A percentile compares a stretch with the other conserved stretches of the same genome.
These are phyloP conservation scores for Besnoitia besnoiti DNA, from an alignment of 169 alveolate genomes.

Conservation along the genomic window DNA sequence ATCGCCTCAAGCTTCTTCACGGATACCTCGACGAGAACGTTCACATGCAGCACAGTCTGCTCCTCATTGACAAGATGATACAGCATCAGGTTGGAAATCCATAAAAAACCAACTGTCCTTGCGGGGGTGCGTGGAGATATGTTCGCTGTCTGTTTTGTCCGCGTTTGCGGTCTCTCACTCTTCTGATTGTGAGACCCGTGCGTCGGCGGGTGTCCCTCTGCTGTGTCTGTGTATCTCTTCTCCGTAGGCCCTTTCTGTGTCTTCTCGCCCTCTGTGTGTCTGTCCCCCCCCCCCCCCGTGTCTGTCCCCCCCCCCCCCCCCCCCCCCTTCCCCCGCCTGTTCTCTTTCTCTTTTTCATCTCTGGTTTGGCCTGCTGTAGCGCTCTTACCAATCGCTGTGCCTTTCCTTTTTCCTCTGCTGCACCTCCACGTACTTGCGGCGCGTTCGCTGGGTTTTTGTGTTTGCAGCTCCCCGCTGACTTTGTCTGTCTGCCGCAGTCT, in stretches of 20 bases:
- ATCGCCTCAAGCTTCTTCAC: slow-evolving; percentile 48
- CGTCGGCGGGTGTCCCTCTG: no score
- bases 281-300: neutral
- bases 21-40: slow-evolving; percentile 65
- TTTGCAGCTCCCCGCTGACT: slow-evolving; percentile 46
- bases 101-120: no score
- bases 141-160: no score
- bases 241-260: no score
- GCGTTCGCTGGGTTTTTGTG: neutral
- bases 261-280: neutral
- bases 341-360: neutral
- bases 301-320: neutral
- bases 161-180: no score
- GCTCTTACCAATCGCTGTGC: neutral
- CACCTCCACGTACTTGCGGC: neutral
- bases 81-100: slow-evolving; percentile 56
- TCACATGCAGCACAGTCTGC: slow-evolving; percentile 54
- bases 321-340: neutral
- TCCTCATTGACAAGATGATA: slow-evolving; percentile 27
- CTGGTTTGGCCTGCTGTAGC: neutral
- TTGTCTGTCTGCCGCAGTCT: slow-evolving; percentile 57
- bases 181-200: no score
- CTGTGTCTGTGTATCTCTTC: no score
- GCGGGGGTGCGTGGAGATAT: no score
- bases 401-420: neutral